These are phyloP conservation scores for Urostyla sp. DNA, from an alignment of 73 alveolate genomes.

Conservation along the genomic window DNA sequence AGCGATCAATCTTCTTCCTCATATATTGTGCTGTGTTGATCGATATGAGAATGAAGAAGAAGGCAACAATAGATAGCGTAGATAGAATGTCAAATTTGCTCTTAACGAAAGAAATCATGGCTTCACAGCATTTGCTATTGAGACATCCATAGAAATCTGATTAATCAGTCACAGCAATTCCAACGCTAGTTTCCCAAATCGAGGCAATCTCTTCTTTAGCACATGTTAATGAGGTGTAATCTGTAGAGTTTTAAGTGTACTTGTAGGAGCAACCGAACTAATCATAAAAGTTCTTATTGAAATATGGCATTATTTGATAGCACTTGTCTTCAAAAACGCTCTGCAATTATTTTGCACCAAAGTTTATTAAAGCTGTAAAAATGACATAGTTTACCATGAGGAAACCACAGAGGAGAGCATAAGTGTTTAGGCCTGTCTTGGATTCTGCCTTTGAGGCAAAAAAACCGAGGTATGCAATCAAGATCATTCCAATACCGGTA, in stretches of 20 bases:
- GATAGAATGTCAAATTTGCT: slow-evolving; percentile 50
- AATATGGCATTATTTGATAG: slow-evolving; percentile 54
- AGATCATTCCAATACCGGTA: slow-evolving; percentile 50
- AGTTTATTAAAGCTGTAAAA: slow-evolving; percentile 12
- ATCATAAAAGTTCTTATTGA: slow-evolving; percentile 48
- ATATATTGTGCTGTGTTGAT: slow-evolving; percentile 30
- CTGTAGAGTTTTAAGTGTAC: slow-evolving; percentile 34
- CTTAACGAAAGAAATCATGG: slow-evolving; percentile 61
- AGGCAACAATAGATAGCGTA: slow-evolving; percentile 37
- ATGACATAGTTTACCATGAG: slow-evolving; percentile 33
- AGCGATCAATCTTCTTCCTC: slow-evolving; percentile 51
- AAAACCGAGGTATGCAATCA: slow-evolving; percentile 53
- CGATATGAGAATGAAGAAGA: slow-evolving; percentile 42
- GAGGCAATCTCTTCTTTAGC: slow-evolving; percentile 26
- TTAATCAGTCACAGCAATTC: slow-evolving; percentile 1
- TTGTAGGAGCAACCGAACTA: slow-evolving; percentile 45
- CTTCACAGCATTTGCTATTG: slow-evolving; percentile 44
- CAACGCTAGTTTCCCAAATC: slow-evolving; percentile 55
- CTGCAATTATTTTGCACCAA: slow-evolving; percentile 28
- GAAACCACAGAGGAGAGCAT: slow-evolving; percentile 27
- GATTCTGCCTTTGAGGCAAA: slow-evolving; percentile 44
- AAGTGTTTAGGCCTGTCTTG: slow-evolving; percentile 31
- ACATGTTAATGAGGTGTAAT: slow-evolving; percentile 3
- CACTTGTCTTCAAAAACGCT: slow-evolving; percentile 30
- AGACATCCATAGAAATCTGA: slow-evolving; percentile 54